Evolutionary conservation across 2,329 filamentous ascomycete species (phyloP).

Genomic region (Fusarium guadeloupense): DNA sequence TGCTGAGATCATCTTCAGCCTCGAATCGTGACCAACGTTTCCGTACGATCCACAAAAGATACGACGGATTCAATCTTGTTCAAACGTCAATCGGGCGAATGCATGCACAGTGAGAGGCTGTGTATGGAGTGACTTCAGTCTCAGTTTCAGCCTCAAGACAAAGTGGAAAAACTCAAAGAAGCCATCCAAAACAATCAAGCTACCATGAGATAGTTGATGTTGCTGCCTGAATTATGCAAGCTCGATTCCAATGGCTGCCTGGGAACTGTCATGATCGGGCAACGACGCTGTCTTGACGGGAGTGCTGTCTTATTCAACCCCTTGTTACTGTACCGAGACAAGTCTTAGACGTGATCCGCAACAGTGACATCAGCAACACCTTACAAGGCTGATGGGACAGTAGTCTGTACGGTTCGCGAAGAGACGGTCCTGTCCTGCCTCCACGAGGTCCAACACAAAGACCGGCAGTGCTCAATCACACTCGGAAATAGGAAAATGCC

Average conservation of each 20-base stretch:
- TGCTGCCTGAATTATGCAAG: conserved; percentile 19
- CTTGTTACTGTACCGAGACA: conserved; percentile 30
- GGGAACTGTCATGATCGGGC: conserved; percentile 2
- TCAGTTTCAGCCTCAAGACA: conserved; percentile 41
- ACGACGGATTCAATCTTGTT: conserved; percentile 1
- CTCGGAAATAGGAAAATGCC: conserved; percentile 36
- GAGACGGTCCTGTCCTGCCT: conserved; percentile 16
- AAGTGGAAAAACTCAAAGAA: conserved; percentile 40
- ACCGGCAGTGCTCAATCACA: conserved; percentile 25
- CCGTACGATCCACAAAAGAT: conserved; percentile 7
- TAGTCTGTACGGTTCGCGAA: neutral
- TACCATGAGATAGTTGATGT: neutral
- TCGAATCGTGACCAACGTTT: conserved; percentile 4
- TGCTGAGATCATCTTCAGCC: conserved; percentile 18
- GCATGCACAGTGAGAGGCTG: conserved; percentile 28
- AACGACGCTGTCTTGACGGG: conserved; percentile 3
- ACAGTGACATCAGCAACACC: conserved; percentile 39
- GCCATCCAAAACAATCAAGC: neutral
- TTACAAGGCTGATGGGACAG: conserved; percentile 39
- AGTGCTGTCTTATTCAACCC: conserved; percentile 9
- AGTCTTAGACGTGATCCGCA: conserved; percentile 31
- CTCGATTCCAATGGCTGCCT: conserved; percentile 14
- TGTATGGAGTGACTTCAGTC: conserved; percentile 31
- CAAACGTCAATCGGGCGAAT: conserved; percentile 17
- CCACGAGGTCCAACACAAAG: conserved; percentile 17